Evolutionary conservation across 2,329 filamentous ascomycete species (phyloP).

Genomic region (Fusarium sp.): DNA sequence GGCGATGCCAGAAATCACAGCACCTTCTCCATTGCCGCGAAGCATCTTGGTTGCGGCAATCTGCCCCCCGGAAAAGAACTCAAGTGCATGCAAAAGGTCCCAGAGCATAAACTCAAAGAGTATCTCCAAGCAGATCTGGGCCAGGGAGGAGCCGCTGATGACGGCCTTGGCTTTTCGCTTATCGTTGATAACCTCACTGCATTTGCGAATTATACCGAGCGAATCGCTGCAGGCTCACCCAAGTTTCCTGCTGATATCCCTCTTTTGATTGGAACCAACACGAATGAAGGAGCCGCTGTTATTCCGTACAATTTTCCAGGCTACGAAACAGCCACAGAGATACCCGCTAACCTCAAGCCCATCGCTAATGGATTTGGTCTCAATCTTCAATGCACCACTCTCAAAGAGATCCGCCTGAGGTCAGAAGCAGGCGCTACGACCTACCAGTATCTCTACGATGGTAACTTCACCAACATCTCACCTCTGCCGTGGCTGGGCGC

Average conservation of each 20-base stretch:
- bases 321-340: conserved; percentile 24
- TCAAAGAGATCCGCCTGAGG: conserved; percentile 23
- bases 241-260: conserved; percentile 6
- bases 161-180: conserved; percentile 12
- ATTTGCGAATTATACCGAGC: conserved; percentile 22
- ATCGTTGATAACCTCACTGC: conserved; percentile 28
- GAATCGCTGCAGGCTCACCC: not conserved
- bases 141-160: conserved; percentile 31
- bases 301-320: conserved; percentile 28
- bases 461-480: conserved; percentile 39
- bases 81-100: conserved; percentile 21
- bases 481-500: conserved; percentile 35
- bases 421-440: conserved; percentile 26
- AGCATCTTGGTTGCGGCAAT: conserved; percentile 7
- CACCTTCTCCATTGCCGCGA: conserved; percentile 17
- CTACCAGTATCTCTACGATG: conserved; percentile 35
- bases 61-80: conserved; percentile 6
- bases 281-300: conserved; percentile 33
- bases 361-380: conserved; percentile 21
- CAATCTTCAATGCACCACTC: conserved; percentile 29
- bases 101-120: conserved; percentile 11
- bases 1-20: conserved; percentile 20
- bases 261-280: conserved; percentile 34
- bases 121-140: conserved; percentile 32
- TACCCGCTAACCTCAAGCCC: conserved; percentile 10